Percentiles rank a stretch among this genome's conserved stretches.
Evolutionary conservation across 129 eudicot genomes (phyloP).

Genomic region (Rutidosis leptorrhynchoides): DNA sequence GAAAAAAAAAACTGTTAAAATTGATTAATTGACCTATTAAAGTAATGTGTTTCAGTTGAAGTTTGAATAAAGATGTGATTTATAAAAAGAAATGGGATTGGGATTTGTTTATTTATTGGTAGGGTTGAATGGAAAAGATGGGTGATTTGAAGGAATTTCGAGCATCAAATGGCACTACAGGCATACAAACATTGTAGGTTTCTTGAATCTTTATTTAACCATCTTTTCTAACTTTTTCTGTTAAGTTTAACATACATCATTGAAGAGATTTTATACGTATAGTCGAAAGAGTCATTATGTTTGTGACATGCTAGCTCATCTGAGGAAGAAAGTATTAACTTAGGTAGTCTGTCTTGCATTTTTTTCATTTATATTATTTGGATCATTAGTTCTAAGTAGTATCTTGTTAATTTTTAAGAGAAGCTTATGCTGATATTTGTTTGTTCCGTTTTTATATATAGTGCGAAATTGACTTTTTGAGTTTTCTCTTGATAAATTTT

Average conservation of each 20-base stretch:
- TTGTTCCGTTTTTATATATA: no score
- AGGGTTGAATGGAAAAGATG: conserved; percentile 93
- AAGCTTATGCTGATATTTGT: neutral
- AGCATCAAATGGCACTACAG: conserved; percentile 47
- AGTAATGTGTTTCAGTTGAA: neutral
- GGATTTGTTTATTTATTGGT: conserved; percentile 46
- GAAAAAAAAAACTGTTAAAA: neutral
- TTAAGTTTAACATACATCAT: conserved; percentile 5
- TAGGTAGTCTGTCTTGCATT: neutral
- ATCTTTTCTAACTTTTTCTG: no score
- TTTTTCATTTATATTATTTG: neutral
- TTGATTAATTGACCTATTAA: neutral
- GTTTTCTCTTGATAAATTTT: neutral
- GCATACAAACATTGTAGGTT: conserved; percentile 60
- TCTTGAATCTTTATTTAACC: neutral
- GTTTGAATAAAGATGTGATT: neutral
- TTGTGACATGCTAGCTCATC: neutral
- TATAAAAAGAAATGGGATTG: conserved; percentile 49
- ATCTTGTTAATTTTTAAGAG: neutral
- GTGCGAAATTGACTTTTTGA: neutral
- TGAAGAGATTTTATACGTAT: neutral
- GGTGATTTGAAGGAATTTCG: conserved; percentile 63
- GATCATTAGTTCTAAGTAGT: conserved; percentile 12
- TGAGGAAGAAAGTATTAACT: neutral
- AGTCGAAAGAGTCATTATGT: neutral